Evolutionary conservation across 225 moss, liverwort and hornwort species (phyloP).

Genomic region (Neckera pumila): DNA sequence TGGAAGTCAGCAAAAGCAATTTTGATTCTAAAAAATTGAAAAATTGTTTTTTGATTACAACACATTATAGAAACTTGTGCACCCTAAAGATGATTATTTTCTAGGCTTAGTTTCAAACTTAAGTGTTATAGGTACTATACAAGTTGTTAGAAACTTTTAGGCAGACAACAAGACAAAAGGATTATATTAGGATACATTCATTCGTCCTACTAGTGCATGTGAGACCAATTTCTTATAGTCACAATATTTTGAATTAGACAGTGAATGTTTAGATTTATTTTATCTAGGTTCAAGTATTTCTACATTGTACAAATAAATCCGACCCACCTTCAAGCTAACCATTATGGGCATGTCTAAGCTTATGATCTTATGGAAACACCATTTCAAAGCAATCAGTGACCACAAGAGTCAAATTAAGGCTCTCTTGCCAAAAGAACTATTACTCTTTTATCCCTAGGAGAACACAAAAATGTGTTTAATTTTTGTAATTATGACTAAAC

Average conservation of each 20-base stretch:
- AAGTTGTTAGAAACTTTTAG: background rate
- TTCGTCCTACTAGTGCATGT: background rate
- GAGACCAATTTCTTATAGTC: background rate
- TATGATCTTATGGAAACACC: background rate
- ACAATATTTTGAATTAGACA: background rate
- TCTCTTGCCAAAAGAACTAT: background rate
- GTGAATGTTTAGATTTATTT: no score
- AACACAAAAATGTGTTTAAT: background rate
- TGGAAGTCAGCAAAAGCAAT: background rate
- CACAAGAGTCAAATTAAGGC: background rate
- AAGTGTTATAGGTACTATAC: fast-evolving
- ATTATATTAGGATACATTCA: background rate
- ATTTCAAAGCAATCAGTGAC: background rate
- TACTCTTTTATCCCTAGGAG: background rate
- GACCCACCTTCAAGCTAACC: no score
- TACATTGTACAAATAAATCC: background rate
- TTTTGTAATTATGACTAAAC: no score
- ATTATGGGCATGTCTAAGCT: background rate
- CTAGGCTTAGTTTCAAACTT: background rate
- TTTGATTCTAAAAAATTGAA: background rate
- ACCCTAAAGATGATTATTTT: background rate
- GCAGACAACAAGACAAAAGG: background rate
- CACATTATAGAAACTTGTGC: fast-evolving
- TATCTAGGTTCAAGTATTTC: background rate
- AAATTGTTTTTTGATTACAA: background rate